Evolutionary conservation across 768 basidiomycete species (phyloP).

Genomic region (Rhizopogon vesiculosus): DNA sequence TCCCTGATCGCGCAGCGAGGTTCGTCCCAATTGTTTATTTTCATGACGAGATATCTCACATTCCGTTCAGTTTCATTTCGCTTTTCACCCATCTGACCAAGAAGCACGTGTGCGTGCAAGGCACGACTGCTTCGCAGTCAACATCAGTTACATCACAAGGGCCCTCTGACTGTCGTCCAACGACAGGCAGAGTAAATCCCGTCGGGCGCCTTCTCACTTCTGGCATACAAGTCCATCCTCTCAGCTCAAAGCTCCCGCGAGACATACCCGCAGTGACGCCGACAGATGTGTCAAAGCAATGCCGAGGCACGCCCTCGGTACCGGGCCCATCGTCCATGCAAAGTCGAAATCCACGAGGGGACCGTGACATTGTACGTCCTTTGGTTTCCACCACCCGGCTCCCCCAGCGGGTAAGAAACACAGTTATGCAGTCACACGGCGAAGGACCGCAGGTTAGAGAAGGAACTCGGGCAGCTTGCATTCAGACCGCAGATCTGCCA

Average conservation of each 20-base stretch:
- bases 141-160: not conserved
- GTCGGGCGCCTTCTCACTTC: too few relatives aligned
- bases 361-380: not conserved
- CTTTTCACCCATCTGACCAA: conserved; percentile 73
- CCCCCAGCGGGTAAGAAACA: not conserved
- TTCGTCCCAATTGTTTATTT: conserved; percentile 27
- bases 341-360: too few relatives aligned
- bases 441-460: conserved; percentile 1
- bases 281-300: not conserved
- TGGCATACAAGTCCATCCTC: not conserved
- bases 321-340: not conserved
- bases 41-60: conserved; percentile 7
- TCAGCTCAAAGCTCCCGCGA: not conserved
- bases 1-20: conserved; percentile 67
- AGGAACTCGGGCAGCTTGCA: conserved; percentile 28
- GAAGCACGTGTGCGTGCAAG: conserved; percentile 63
- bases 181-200: not conserved
- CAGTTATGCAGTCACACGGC: not conserved
- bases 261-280: not conserved
- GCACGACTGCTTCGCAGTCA: not conserved
- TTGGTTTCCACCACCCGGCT: conserved; percentile 1
- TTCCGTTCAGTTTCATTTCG: conserved; percentile 51
- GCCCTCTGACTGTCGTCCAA: too few relatives aligned
- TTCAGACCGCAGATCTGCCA: conserved; percentile 10
- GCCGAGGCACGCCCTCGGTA: not conserved